A percentile compares a stretch with the other conserved stretches of the same genome.
Conservation (phyloP, 108 stramenopile genomes). For the Cyclotella sp. region DNA sequence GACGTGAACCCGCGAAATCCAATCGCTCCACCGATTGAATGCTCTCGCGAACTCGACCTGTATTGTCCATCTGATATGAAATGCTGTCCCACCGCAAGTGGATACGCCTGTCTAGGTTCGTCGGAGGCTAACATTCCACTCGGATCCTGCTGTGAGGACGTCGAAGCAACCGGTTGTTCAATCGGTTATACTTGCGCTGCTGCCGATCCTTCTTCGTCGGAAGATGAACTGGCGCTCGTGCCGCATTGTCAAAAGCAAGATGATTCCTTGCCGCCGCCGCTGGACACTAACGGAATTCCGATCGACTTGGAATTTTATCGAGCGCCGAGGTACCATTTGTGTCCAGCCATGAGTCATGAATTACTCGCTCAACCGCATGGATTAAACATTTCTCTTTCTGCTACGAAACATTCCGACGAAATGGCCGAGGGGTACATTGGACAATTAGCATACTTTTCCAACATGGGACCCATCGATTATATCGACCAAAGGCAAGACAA, state of each 20-base stretch:
- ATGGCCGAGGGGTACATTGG: background rate
- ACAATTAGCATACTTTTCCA: slow-evolving; percentile 61
- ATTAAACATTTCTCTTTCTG: background rate
- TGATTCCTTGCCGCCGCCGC: background rate
- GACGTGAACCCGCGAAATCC: background rate
- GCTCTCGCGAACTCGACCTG: slow-evolving; percentile 4
- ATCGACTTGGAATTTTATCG: background rate
- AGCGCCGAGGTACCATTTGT: background rate
- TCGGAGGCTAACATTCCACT: background rate
- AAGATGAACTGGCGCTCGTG: no score
- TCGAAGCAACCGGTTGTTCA: background rate
- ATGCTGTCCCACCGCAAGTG: slow-evolving; percentile 8
- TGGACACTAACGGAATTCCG: background rate
- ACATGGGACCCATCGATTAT: slow-evolving; percentile 38
- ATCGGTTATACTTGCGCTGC: background rate
- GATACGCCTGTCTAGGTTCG: background rate
- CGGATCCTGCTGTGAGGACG: slow-evolving; percentile 9
- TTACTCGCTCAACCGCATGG: background rate
- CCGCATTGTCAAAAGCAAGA: no score
- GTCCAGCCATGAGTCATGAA: background rate
- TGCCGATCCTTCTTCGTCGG: background rate
- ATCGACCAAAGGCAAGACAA: background rate
- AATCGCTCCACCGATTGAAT: background rate
- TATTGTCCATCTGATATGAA: background rate
- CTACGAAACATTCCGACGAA: no score